Conservation (phyloP, 495 filamentous ascomycete species). For the Penicillium pulvis region DNA sequence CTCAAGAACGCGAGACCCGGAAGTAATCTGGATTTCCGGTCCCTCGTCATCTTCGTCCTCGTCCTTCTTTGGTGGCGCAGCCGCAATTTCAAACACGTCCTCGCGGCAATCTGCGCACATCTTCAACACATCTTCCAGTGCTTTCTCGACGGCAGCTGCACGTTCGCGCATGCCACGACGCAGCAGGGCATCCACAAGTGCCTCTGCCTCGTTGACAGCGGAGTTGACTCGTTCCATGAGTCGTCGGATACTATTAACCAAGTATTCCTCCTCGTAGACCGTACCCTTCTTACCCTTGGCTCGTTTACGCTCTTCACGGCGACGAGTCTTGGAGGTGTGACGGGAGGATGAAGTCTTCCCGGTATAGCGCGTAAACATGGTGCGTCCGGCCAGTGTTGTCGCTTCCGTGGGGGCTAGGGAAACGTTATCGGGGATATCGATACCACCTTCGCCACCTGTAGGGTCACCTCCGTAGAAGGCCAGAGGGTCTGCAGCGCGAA, state of each 20-base stretch:
- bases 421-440: constrained; percentile 85
- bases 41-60: constrained; percentile 22
- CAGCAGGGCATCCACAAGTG: constrained; percentile 72
- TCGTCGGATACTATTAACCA: constrained; percentile 82
- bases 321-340: constrained; percentile 78
- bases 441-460: constrained; percentile 48
- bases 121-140: constrained; percentile 69
- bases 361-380: constrained; percentile 91
- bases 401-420: constrained; percentile 85
- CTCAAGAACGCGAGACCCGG: constrained; percentile 42
- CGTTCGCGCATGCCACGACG: constrained; percentile 85
- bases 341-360: constrained; percentile 71
- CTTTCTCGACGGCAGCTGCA: constrained; percentile 72
- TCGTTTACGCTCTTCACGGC: constrained; percentile 90
- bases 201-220: constrained; percentile 64
- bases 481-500: constrained; percentile 79
- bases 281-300: constrained; percentile 93
- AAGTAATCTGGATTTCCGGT: constrained; percentile 28
- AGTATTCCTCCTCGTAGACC: constrained; percentile 96
- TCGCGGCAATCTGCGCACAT: constrained; percentile 62
- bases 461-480: constrained; percentile 74
- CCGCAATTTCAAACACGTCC: constrained; percentile 62
- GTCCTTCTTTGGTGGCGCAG: constrained; percentile 16
- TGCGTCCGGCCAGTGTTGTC: constrained; percentile 68
- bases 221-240: constrained; percentile 82